Conservation (phyloP, 192 early-diverging fungal genomes). For the Coemansia reversa region DNA sequence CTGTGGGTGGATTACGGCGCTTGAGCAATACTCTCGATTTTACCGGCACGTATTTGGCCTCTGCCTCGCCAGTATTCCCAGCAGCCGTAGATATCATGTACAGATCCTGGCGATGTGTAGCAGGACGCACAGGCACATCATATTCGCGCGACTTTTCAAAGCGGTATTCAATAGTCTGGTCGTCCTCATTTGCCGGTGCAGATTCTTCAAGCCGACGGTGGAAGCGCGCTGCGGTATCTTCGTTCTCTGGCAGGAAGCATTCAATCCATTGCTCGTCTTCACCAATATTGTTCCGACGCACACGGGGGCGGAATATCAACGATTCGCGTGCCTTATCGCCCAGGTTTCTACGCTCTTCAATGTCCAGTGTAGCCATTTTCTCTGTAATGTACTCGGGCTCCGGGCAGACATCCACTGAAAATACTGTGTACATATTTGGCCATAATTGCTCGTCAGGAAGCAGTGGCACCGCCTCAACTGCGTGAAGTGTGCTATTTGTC, state of each 20-base stretch:
- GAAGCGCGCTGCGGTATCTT: slow-evolving; percentile 18
- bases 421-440: slow-evolving; percentile 43
- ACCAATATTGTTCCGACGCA: slow-evolving; percentile 32
- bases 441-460: slow-evolving; percentile 41
- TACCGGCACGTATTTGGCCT: slow-evolving; percentile 38
- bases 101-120: slow-evolving; percentile 25
- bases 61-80: background rate
- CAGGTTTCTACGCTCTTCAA: slow-evolving; percentile 14
- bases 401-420: slow-evolving; percentile 37
- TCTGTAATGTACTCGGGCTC: slow-evolving; percentile 29
- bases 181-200: background rate
- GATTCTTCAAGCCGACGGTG: slow-evolving; percentile 10
- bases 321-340: slow-evolving; percentile 36
- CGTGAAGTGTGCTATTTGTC: slow-evolving; percentile 40
- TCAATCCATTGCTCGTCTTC: slow-evolving; percentile 50
- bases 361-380: slow-evolving; percentile 1
- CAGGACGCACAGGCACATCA: slow-evolving; percentile 26
- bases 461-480: slow-evolving; percentile 41
- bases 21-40: slow-evolving; percentile 34
- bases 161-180: slow-evolving; percentile 32
- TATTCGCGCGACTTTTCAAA: slow-evolving; percentile 43
- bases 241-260: slow-evolving; percentile 36
- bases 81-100: slow-evolving; percentile 33
- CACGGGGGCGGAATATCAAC: slow-evolving; percentile 39
- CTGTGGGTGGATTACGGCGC: slow-evolving; percentile 24